These are phyloP conservation scores for Solanum etuberosum DNA, from an alignment of 257 asterid species.

Conservation along the genomic window DNA sequence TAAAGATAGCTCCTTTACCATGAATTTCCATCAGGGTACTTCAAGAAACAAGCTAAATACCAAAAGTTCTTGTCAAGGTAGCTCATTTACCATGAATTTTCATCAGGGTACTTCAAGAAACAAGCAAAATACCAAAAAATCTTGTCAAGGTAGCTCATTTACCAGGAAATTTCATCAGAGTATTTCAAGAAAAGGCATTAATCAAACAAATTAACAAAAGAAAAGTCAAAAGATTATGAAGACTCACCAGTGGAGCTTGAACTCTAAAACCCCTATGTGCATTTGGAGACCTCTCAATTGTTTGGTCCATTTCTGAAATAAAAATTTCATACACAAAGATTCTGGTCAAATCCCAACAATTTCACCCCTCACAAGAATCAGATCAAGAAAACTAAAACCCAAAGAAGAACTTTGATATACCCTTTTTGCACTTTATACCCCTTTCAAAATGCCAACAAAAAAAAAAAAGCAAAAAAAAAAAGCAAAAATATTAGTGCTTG, in stretches of 20 bases:
- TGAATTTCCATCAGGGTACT: not conserved
- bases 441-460: conserved; percentile 37
- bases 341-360: conserved; percentile 5
- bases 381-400: conserved; percentile 10
- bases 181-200: not conserved
- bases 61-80: not conserved
- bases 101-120: not conserved
- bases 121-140: not conserved
- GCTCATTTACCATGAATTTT: not conserved
- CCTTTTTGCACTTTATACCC: conserved; percentile 11
- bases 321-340: conserved; percentile 21
- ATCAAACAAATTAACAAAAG: not conserved
- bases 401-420: conserved; percentile 17
- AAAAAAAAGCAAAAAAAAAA: conserved; percentile 12
- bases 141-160: not conserved
- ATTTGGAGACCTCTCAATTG: conserved; percentile 62
- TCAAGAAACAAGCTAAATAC: not conserved
- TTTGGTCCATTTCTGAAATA: conserved; percentile 49
- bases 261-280: conserved; percentile 70
- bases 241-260: conserved; percentile 89
- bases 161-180: not conserved
- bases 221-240: not conserved
- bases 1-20: not conserved
- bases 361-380: not conserved
- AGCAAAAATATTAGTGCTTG: conserved; percentile 23